Evolutionary conservation across 176 grass and related monocot species (phyloP).

Genomic region (Typha latifolia): DNA sequence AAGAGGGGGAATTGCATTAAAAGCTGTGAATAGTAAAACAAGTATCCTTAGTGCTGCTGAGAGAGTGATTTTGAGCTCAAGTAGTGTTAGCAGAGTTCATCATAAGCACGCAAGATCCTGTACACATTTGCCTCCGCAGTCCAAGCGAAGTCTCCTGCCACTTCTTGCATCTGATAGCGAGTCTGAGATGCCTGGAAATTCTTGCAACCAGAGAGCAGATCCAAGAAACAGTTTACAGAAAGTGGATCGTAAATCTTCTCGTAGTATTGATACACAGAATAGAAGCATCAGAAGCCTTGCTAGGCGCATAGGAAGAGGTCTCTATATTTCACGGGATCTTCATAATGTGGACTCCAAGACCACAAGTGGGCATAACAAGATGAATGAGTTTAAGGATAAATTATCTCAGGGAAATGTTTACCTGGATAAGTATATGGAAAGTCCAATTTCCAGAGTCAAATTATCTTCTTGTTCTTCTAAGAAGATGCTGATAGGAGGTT

Average conservation of each 20-base stretch:
- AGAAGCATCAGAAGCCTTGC: conserved; percentile 32
- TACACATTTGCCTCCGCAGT: conserved; percentile 5
- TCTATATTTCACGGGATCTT: conserved; percentile 24
- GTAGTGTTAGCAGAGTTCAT: conserved; percentile 8
- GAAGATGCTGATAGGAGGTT: conserved; percentile 19
- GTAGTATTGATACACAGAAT: conserved; percentile 17
- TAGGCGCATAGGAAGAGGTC: conserved; percentile 31
- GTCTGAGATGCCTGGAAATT: conserved; percentile 11
- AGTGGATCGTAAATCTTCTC: background rate
- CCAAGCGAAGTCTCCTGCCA: conserved; percentile 41
- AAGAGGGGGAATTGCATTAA: conserved; percentile 34
- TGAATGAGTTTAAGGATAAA: conserved; percentile 14
- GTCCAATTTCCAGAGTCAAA: background rate
- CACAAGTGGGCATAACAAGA: conserved; percentile 9
- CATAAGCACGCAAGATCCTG: conserved; percentile 10
- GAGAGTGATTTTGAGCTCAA: conserved; percentile 19
- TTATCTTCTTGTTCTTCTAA: conserved; percentile 3
- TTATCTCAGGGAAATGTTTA: background rate
- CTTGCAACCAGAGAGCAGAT: conserved; percentile 10
- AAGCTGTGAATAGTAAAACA: conserved; percentile 54
- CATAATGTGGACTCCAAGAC: conserved; percentile 7
- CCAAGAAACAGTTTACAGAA: conserved; percentile 6
- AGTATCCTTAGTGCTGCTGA: conserved; percentile 17
- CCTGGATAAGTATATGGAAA: conserved; percentile 10
- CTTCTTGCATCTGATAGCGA: conserved; percentile 22